Evolutionary conservation across 352 stramenopile genomes (phyloP).

Genomic region (Phytopythium delawarense): DNA sequence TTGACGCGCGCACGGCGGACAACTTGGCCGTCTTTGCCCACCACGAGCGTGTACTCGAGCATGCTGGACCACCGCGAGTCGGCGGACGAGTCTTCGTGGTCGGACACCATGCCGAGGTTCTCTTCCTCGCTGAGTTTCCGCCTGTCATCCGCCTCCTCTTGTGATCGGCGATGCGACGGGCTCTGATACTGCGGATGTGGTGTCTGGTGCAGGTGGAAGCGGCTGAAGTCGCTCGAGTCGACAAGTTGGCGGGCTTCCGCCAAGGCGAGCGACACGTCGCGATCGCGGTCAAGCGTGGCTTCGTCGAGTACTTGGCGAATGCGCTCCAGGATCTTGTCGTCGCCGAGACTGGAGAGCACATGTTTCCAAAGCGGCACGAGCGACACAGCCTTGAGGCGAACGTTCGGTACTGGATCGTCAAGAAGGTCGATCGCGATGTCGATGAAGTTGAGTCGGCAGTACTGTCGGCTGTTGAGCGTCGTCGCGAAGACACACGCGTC

Average conservation of each 20-base stretch:
- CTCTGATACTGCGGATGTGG: not conserved
- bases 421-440: conserved; percentile 73
- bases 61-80: conserved; percentile 85
- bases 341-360: conserved; percentile 41
- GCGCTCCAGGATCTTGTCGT: conserved; percentile 71
- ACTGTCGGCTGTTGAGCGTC: conserved; percentile 65
- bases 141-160: conserved; percentile 65
- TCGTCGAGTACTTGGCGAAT: conserved; percentile 71
- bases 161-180: conserved; percentile 23
- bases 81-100: conserved; percentile 75
- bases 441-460: conserved; percentile 71
- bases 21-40: conserved; percentile 82
- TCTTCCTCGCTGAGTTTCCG: conserved; percentile 59
- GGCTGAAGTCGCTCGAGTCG: conserved; percentile 31
- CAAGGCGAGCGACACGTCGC: conserved; percentile 55
- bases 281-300: conserved; percentile 49
- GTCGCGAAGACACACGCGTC: conserved; percentile 63
- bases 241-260: conserved; percentile 40
- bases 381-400: conserved; percentile 66
- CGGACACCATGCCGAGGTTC: conserved; percentile 44
- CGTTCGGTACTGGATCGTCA: conserved; percentile 69
- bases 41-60: conserved; percentile 82
- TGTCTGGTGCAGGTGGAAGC: conserved; percentile 3
- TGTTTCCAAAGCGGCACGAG: conserved; percentile 65
- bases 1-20: conserved; percentile 76